Conservation (phyloP, 2,329 filamentous ascomycete species). For the Cladorrhinum sp. region DNA sequence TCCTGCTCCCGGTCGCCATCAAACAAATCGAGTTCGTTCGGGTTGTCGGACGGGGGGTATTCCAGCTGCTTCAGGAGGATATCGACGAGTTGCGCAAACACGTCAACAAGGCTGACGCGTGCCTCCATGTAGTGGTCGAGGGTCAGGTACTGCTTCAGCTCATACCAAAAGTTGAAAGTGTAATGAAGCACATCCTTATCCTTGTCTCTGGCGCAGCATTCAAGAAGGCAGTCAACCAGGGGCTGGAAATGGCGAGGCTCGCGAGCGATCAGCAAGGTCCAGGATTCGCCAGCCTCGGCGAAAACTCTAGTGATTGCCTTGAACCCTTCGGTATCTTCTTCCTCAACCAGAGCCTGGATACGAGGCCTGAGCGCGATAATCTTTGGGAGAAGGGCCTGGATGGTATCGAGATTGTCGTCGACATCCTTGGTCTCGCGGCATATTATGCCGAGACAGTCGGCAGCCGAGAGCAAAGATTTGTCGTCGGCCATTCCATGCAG, state of each 20-base stretch:
- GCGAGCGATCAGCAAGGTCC: constrained; percentile 87
- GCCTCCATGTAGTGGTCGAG: constrained; percentile 85
- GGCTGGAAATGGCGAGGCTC: constrained; percentile 77
- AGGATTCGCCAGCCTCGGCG: constrained; percentile 87
- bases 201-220: constrained; percentile 82
- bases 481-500: constrained; percentile 75
- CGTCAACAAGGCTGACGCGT: constrained; percentile 69
- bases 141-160: constrained; percentile 93
- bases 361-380: constrained; percentile 73
- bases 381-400: constrained; percentile 77
- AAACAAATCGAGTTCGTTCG: constrained; percentile 79
- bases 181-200: constrained; percentile 89
- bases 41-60: constrained; percentile 73
- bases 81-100: constrained; percentile 88
- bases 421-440: constrained; percentile 91
- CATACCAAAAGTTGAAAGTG: constrained; percentile 98
- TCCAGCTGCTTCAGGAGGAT: constrained; percentile 88
- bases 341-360: constrained; percentile 69
- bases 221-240: constrained; percentile 86
- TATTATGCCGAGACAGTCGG: constrained; percentile 89
- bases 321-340: constrained; percentile 81
- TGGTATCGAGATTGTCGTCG: constrained; percentile 80
- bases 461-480: constrained; percentile 76
- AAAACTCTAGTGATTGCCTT: constrained; percentile 89
- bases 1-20: constrained; percentile 94